A percentile compares a stretch with the other conserved stretches of the same genome.
Evolutionary conservation across 2,329 filamentous ascomycete species (phyloP).

Genomic region (Curvularia sp.): DNA sequence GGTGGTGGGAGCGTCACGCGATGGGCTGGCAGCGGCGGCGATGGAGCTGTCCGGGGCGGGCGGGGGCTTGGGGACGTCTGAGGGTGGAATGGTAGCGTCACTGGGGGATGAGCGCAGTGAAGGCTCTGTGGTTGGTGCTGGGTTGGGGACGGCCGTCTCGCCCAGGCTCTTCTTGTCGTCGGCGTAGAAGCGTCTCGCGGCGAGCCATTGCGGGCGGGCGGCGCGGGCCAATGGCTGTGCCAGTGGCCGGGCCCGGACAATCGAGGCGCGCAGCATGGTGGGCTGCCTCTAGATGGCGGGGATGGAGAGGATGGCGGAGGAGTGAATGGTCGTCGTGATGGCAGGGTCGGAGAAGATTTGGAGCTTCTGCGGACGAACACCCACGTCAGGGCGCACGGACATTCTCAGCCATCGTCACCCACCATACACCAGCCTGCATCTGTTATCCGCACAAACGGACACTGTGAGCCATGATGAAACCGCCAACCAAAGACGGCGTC

Average conservation of each 20-base stretch:
- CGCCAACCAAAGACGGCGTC: not conserved
- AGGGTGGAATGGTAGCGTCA: slow-evolving; percentile 55
- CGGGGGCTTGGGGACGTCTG: slow-evolving; percentile 57
- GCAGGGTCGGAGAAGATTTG: slow-evolving; percentile 26
- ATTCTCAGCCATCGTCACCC: not conserved
- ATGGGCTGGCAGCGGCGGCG: slow-evolving; percentile 32
- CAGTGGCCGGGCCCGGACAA: slow-evolving; percentile 57
- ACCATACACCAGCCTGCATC: no score
- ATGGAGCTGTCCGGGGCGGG: slow-evolving; percentile 52
- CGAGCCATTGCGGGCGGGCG: slow-evolving; percentile 48
- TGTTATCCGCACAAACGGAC: no score
- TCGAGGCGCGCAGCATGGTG: slow-evolving; percentile 64
- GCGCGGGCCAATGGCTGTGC: slow-evolving; percentile 44
- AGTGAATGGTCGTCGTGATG: slow-evolving; percentile 21
- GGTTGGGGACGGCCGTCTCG: slow-evolving; percentile 49
- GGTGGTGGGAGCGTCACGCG: slow-evolving; percentile 41
- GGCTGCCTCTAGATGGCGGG: slow-evolving; percentile 50
- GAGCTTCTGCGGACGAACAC: slow-evolving; percentile 14
- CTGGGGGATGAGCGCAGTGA: slow-evolving; percentile 10
- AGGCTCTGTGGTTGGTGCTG: slow-evolving; percentile 34
- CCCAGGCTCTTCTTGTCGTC: slow-evolving; percentile 53
- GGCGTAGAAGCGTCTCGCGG: slow-evolving; percentile 59
- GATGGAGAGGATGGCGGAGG: slow-evolving; percentile 21
- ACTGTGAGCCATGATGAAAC: no score
- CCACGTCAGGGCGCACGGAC: slow-evolving; percentile 24